phyloP scores from a whole-genome alignment of 1,139 yeast species.

The Pneumocystis canis region DNA sequence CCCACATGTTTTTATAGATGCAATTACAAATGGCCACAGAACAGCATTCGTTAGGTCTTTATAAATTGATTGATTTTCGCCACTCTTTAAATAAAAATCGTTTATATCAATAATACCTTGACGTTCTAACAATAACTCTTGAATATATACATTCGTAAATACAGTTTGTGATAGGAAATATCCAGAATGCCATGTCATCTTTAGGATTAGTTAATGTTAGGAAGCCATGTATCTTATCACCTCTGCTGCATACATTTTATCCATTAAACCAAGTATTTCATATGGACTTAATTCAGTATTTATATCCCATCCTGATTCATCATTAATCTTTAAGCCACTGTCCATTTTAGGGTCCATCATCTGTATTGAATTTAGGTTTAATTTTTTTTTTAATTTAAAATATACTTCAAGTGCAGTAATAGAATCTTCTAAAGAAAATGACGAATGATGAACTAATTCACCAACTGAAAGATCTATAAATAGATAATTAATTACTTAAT shows the following conservation, averaged over 20 bases:
- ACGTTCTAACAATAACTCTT: conserved; percentile 1
- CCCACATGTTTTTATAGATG: conserved; percentile 5
- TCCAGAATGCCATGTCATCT: conserved; percentile 11
- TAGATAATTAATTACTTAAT: background rate
- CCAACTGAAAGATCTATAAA: conserved; percentile 4
- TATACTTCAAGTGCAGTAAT: conserved; percentile 10
- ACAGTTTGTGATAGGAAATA: conserved; percentile 11
- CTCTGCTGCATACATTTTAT: background rate
- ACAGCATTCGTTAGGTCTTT: conserved; percentile 3
- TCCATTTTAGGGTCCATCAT: conserved; percentile 15
- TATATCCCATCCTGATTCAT: background rate
- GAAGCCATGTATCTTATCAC: background rate
- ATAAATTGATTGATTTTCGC: background rate
- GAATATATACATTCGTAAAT: conserved; percentile 8
- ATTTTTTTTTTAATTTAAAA: background rate
- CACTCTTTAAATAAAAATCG: background rate
- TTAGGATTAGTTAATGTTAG: background rate
- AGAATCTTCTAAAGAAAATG: conserved; percentile 11
- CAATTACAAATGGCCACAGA: conserved; percentile 8
- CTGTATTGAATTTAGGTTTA: background rate
- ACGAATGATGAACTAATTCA: conserved; percentile 7
- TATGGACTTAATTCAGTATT: background rate
- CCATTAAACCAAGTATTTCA: background rate
- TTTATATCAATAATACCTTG: background rate
- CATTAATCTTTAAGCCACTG: conserved; percentile 3